Conservation (phyloP, 2,329 filamentous ascomycete genomes). For the Parastagonospora nodorum region DNA sequence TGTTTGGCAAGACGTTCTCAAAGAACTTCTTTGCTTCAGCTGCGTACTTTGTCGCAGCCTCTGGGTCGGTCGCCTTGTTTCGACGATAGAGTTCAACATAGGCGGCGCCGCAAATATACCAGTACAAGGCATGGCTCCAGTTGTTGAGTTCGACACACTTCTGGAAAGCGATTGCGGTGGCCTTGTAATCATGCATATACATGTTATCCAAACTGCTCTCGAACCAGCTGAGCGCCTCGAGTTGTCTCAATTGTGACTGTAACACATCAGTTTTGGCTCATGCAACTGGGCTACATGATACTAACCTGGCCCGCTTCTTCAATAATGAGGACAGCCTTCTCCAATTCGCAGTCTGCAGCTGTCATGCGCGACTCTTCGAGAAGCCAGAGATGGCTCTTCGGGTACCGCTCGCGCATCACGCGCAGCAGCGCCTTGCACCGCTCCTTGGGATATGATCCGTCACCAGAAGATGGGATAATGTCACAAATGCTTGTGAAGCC, state of each 20-base stretch:
- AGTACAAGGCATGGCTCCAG: constrained; percentile 89
- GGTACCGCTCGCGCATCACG: constrained; percentile 78
- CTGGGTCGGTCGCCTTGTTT: constrained; percentile 45
- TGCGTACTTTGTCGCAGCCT: constrained; percentile 53
- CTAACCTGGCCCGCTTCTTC: constrained; percentile 51
- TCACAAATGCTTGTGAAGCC: constrained; percentile 84
- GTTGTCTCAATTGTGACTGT: constrained; percentile 80
- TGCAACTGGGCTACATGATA: too few relatives aligned
- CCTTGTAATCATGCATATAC: constrained; percentile 76
- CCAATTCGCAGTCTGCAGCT: constrained; percentile 68
- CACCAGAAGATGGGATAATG: constrained; percentile 71
- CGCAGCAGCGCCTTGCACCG: constrained; percentile 70
- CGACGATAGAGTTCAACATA: constrained; percentile 83
- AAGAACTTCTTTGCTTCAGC: constrained; percentile 69
- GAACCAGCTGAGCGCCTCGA: constrained; percentile 83
- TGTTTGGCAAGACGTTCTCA: constrained; percentile 71
- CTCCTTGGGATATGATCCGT: constrained; percentile 69
- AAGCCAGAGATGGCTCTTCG: constrained; percentile 81
- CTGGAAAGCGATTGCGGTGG: constrained; percentile 76
- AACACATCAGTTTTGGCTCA: too few relatives aligned
- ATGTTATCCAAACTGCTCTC: constrained; percentile 80
- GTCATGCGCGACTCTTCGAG: constrained; percentile 84
- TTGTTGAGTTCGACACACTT: constrained; percentile 64
- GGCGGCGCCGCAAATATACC: constrained; percentile 80
- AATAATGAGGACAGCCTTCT: constrained; percentile 70